phyloP scores from a whole-genome alignment of 2,329 filamentous ascomycete genomes.

The Fusarium sulawesiense region DNA sequence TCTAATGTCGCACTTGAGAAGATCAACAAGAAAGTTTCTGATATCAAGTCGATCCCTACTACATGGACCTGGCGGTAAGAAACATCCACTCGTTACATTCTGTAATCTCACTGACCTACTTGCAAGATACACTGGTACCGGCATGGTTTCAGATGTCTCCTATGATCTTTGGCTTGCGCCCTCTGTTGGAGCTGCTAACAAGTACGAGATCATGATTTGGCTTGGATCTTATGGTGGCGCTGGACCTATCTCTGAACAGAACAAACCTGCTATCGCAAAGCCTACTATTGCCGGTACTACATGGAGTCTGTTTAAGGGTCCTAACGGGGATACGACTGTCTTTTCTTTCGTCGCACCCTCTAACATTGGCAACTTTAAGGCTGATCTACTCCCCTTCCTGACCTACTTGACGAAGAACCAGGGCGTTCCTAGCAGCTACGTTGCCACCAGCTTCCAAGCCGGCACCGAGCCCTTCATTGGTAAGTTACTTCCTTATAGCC shows the following conservation, averaged over 20 bases:
- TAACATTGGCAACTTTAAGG: conserved; percentile 63
- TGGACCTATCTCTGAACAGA: conserved; percentile 59
- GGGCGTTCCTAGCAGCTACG: conserved; percentile 46
- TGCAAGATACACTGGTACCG: conserved; percentile 45
- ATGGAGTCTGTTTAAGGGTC: conserved; percentile 71
- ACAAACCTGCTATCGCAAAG: conserved; percentile 48
- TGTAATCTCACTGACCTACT: not conserved
- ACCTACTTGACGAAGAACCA: conserved; percentile 64
- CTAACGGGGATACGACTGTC: conserved; percentile 69
- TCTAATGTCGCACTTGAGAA: conserved; percentile 56
- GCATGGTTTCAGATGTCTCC: conserved; percentile 64
- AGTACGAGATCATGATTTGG: conserved; percentile 77
- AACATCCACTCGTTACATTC: not conserved
- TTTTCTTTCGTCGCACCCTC: conserved; percentile 63
- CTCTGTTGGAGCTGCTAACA: conserved; percentile 55
- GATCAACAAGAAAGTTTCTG: conserved; percentile 51
- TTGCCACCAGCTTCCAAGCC: conserved; percentile 41
- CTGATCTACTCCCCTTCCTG: conserved; percentile 68
- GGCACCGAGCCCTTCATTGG: conserved; percentile 70
- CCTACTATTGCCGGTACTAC: conserved; percentile 62
- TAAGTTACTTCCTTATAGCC: conserved; percentile 4
- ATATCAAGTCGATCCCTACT: conserved; percentile 51
- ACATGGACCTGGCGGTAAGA: conserved; percentile 47
- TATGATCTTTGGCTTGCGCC: conserved; percentile 70
- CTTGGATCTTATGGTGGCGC: conserved; percentile 64